Base-by-base conservation (phyloP, 192 early-diverging fungal species). In the Thamnidium elegans region DNA sequence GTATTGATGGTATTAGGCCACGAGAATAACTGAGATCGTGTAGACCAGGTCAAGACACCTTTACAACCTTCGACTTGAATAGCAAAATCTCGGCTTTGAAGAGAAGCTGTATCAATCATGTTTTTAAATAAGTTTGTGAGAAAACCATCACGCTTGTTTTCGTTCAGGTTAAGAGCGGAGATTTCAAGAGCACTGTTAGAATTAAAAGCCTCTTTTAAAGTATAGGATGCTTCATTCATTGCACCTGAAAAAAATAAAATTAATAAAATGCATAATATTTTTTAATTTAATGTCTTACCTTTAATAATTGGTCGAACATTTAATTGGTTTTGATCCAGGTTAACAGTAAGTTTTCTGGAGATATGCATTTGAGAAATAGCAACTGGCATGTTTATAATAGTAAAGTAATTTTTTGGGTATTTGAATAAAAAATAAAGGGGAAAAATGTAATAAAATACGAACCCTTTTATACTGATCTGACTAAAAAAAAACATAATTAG, bases 31-130 rank as follows among this genome's bases (percentile, higher is more conserved):
- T 62, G 60, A 0, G 63, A 34, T 17, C 30, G 20, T 10, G 55
- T 70, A 0, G 63, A 66, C 68, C 68, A 75, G 30, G 71, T 26
- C 7, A 70, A 23, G 8, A 70, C 74, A 48, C 74, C 74, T 53
- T 75, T 70, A 53, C 67, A 75, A 2, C 68, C 74, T n/a, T 75
- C 74, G 14, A 70, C 43, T 63, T 75, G 74, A 30, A 75, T 45
- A 2, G 58, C 68, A 48, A 59, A 75, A n/a, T 75, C 74, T 7
- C 65, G 50, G 50, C 68, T 73, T 30, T 59, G 55, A 23, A 64
- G 17, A 20, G 60, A 65, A 4, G 66, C 66, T 26, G 55, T 26
- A 21, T 73, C 64, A 7, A 73, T 39, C 10, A 59, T 48, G 17
- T 44, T 64, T 48, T 73, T 73, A 43, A 73, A 73, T 19, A 73